Percentiles rank a stretch among this genome's conserved stretches.
Conservation (phyloP, 2,329 filamentous ascomycete genomes). For the Calonectria ilicicola region DNA sequence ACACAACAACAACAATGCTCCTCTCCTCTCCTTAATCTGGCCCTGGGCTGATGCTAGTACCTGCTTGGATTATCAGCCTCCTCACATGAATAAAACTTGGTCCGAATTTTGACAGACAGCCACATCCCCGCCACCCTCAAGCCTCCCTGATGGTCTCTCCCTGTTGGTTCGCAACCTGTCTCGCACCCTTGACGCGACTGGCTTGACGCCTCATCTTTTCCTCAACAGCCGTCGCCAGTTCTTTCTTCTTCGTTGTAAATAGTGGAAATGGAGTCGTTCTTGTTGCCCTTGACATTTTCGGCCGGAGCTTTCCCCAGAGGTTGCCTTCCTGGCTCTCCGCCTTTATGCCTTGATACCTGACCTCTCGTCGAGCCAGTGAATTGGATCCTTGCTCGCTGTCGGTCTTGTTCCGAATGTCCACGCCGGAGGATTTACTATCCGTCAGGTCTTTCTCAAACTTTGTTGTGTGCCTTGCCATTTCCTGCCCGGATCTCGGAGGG, state of each 20-base stretch:
- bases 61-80: neutral
- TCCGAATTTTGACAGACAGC: neutral
- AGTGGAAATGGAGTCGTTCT: slow-evolving; percentile 39
- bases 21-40: too few relatives aligned
- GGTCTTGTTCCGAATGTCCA: neutral
- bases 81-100: neutral
- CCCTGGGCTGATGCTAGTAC: neutral
- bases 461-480: slow-evolving; percentile 39
- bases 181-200: neutral
- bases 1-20: neutral
- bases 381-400: neutral
- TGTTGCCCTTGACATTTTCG: slow-evolving; percentile 31
- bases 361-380: slow-evolving; percentile 11
- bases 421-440: slow-evolving; percentile 17
- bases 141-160: neutral
- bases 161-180: neutral
- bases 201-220: slow-evolving; percentile 23
- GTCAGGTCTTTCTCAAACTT: slow-evolving; percentile 36
- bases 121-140: neutral
- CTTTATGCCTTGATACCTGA: slow-evolving; percentile 29
- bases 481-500: slow-evolving; percentile 36
- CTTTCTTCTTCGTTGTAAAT: slow-evolving; percentile 40
- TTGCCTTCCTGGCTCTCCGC: slow-evolving; percentile 30
- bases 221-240: slow-evolving; percentile 35
- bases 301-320: slow-evolving; percentile 42